Conservation (phyloP, 306 rosid species). For the Biancaea sappan region DNA sequence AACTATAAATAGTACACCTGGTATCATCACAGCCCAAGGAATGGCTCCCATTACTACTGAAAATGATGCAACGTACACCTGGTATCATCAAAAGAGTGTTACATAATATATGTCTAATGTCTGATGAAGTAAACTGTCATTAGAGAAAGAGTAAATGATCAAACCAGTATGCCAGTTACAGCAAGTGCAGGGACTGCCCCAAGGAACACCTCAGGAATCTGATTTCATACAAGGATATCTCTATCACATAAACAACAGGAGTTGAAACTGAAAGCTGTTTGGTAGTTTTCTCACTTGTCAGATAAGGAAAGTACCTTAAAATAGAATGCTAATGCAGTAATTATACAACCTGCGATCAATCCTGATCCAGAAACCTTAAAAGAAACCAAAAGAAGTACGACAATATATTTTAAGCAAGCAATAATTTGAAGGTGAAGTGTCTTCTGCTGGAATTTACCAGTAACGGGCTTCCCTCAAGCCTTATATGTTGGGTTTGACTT, state of each 20-base stretch:
- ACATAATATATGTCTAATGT: not conserved
- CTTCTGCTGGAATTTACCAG: conserved; percentile 48
- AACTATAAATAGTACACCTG: conserved; percentile 66
- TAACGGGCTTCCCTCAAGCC: conserved; percentile 80
- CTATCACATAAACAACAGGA: conserved; percentile 16
- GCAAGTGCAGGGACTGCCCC: conserved; percentile 66
- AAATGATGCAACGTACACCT: conserved; percentile 78
- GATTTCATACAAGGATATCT: conserved; percentile 31
- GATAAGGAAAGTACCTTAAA: conserved; percentile 56
- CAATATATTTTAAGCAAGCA: conserved; percentile 4
- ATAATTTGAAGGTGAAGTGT: conserved; percentile 14
- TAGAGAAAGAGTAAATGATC: conserved; percentile 14
- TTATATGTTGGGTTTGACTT: too few relatives aligned
- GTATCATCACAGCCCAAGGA: conserved; percentile 94
- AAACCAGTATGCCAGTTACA: conserved; percentile 73
- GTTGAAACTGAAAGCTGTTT: conserved; percentile 3
- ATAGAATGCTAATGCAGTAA: conserved; percentile 73
- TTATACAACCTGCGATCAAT: conserved; percentile 61
- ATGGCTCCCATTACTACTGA: conserved; percentile 92
- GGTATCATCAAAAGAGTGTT: conserved; percentile 33
- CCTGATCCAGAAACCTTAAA: conserved; percentile 77
- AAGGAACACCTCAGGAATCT: conserved; percentile 59
- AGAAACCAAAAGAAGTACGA: conserved; percentile 36
- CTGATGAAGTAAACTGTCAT: not conserved
- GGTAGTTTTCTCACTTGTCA: conserved; percentile 6